Conservation (phyloP, 495 filamentous ascomycete genomes). For the Xylaria bambusicola region DNA sequence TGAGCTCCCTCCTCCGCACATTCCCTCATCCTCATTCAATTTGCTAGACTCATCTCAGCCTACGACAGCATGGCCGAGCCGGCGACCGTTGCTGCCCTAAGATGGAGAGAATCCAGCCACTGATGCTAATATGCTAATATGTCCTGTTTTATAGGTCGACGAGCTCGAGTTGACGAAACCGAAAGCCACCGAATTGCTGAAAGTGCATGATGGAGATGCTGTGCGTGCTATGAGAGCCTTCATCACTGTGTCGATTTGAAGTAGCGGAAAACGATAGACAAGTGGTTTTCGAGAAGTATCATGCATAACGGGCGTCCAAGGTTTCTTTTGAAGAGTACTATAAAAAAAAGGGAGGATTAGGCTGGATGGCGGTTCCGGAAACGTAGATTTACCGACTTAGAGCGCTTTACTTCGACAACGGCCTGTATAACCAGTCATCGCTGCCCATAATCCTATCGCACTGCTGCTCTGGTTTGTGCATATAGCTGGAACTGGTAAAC, state of each 20-base stretch:
- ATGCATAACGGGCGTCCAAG: constrained; percentile 26
- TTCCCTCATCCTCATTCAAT: too few species aligned
- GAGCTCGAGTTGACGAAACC: constrained; percentile 75
- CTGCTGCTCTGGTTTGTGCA: too few species aligned
- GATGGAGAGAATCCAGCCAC: not conserved
- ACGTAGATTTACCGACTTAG: not conserved
- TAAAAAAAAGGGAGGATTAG: not conserved
- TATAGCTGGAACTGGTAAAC: too few species aligned
- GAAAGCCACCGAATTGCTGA: constrained; percentile 83
- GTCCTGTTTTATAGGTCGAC: constrained; percentile 57
- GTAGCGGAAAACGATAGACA: not conserved
- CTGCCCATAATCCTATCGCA: too few species aligned
- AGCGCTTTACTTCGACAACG: too few species aligned
- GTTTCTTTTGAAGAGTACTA: not conserved
- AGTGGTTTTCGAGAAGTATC: not conserved
- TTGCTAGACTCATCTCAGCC: too few species aligned
- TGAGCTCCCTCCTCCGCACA: constrained; percentile 21
- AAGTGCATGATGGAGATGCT: constrained; percentile 75
- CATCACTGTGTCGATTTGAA: constrained; percentile 20
- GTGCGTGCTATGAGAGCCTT: constrained; percentile 67
- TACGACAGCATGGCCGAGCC: too few species aligned
- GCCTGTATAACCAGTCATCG: too few species aligned
- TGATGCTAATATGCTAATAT: constrained; percentile 2
- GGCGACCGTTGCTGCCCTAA: too few species aligned
- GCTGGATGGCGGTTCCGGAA: not conserved